Conservation (phyloP, 805 yeast genomes). For the Helenozyma rhizophorensis region DNA sequence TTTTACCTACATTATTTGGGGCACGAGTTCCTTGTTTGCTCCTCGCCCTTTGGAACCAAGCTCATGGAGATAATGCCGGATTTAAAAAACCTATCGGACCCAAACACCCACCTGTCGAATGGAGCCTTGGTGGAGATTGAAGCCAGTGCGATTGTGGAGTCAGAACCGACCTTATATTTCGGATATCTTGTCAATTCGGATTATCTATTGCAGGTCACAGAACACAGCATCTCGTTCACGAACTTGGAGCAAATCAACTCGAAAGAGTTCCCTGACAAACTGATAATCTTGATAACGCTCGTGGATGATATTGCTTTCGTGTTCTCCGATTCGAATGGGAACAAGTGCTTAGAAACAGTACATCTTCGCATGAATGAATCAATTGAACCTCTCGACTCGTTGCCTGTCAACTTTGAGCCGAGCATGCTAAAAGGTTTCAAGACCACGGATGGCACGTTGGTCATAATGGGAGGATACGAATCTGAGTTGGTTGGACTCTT, state of each 20-base stretch:
- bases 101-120: too few species aligned
- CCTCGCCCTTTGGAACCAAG: slow-evolving; percentile 35
- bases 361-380: neutral
- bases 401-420: neutral
- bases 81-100: slow-evolving; percentile 16
- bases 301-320: slow-evolving; percentile 1
- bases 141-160: slow-evolving; percentile 11
- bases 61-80: slow-evolving; percentile 30
- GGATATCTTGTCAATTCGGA: slow-evolving; percentile 10
- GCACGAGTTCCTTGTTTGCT: slow-evolving; percentile 26
- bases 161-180: slow-evolving; percentile 15
- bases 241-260: slow-evolving; percentile 12
- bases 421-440: slow-evolving; percentile 3
- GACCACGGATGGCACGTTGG: neutral
- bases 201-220: slow-evolving; percentile 24
- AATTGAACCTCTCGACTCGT: neutral
- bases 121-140: slow-evolving; percentile 26
- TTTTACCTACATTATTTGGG: slow-evolving; percentile 15
- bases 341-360: slow-evolving; percentile 1
- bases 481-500: too few species aligned
- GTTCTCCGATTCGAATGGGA: slow-evolving; percentile 1
- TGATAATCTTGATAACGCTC: slow-evolving; percentile 6
- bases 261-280: neutral
- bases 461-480: neutral
- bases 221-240: slow-evolving; percentile 17